A percentile compares a stretch with the other conserved stretches of the same genome.
phyloP scores from a whole-genome alignment of 306 rosid genomes.

The Castanospermum australe region DNA sequence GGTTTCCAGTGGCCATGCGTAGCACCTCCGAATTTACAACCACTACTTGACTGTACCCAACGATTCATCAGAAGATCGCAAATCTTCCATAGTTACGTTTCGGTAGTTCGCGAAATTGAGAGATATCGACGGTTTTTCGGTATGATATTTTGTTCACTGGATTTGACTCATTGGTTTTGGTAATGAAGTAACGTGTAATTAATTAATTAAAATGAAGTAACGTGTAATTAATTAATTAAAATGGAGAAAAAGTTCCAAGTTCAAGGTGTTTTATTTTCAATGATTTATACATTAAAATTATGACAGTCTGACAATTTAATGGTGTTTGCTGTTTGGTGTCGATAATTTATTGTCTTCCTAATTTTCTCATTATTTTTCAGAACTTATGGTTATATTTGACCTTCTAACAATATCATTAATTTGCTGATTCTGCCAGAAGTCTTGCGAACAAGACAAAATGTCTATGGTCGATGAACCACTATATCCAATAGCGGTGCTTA shows the following conservation, averaged over 20 bases:
- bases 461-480: slow-evolving; percentile 79
- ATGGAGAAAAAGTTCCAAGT: neutral
- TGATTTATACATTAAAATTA: neutral
- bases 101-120: neutral
- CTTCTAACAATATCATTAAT: neutral
- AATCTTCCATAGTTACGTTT: neutral
- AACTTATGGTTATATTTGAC: neutral
- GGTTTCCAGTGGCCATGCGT: slow-evolving; percentile 28
- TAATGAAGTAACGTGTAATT: neutral
- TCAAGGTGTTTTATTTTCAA: neutral
- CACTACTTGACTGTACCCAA: neutral
- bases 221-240: neutral
- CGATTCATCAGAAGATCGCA: neutral
- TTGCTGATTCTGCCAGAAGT: slow-evolving; percentile 38
- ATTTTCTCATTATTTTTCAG: neutral
- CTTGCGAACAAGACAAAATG: slow-evolving; percentile 41
- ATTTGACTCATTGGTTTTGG: neutral
- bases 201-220: neutral
- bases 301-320: neutral
- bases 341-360: neutral
- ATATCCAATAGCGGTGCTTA: slow-evolving; percentile 95
- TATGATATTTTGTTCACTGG: slow-evolving; percentile 1
- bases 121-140: slow-evolving; percentile 9
- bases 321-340: neutral
- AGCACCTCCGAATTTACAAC: neutral